phyloP scores from a whole-genome alignment of 176 grass and related monocot species.

The Oryza glaberrima region DNA sequence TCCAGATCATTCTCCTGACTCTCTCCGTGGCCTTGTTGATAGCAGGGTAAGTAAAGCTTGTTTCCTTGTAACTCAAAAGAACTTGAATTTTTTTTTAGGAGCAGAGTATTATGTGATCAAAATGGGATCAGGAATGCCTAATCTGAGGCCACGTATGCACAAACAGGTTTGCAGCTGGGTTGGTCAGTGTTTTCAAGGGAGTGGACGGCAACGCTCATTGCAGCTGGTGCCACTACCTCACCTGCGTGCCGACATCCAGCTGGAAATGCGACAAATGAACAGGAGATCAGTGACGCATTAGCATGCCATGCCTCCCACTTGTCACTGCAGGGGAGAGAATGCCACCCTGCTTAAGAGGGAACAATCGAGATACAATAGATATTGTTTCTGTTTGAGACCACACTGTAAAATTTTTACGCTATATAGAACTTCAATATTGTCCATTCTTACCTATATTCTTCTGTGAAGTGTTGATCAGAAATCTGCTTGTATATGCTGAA shows the following conservation, averaged over 20 bases:
- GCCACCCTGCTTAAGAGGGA: constrained; percentile 16
- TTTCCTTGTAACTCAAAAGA: neutral
- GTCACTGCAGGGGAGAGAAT: constrained; percentile 26
- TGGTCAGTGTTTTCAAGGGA: constrained; percentile 62
- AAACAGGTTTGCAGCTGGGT: constrained; percentile 57
- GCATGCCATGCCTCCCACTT: constrained; percentile 4
- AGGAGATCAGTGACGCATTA: neutral
- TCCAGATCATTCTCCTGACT: constrained; percentile 60
- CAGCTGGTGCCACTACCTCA: constrained; percentile 85
- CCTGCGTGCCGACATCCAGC: constrained; percentile 68
- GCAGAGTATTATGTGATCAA: too few relatives aligned
- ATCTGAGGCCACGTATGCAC: neutral
- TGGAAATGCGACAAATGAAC: constrained; percentile 75
- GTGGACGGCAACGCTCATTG: constrained; percentile 77
- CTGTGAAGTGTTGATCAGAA: neutral
- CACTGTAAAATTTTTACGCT: neutral
- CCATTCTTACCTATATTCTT: neutral
- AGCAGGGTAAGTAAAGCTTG: constrained; percentile 56
- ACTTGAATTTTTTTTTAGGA: neutral
- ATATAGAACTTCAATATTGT: constrained; percentile 16
- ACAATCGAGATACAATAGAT: constrained; percentile 14
- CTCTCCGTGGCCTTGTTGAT: constrained; percentile 49
- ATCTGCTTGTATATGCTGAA: neutral
- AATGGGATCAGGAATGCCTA: neutral
- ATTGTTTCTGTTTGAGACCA: neutral